Base-by-base conservation (phyloP, 345 rosid genomes). In the Acer negundo region DNA sequence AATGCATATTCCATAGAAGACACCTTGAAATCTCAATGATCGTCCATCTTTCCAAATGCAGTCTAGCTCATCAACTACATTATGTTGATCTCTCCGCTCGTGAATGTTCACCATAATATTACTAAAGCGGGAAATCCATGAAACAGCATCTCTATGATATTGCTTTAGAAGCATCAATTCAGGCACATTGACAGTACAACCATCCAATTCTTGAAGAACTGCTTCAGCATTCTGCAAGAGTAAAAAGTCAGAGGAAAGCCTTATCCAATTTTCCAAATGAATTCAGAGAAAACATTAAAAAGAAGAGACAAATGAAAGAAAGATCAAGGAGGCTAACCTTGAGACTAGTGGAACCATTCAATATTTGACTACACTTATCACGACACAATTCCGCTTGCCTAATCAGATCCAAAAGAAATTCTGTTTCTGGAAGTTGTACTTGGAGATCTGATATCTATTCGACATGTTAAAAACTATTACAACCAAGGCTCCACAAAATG, bases 1-100 rank as follows among this genome's bases (percentile, higher is more conserved):
- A 76, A 82, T 15, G 38, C 58, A 63, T 66, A 62, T 76, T 68
- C 28, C 64, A 67, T 62, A 38, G 6, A 64, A 53, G 73, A 84
- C 75, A 95, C 98, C 98, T 89, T 85, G 88, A 87, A 93, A 85
- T 84, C 85, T 86, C 86, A 93, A 80, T 78, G 92, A 89, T 69
- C 88, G 73, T 76, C 96, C 93, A 63, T 89, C 97, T 67, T 77
- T 85, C 76, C 89, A 62, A 80, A 93, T 85, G 80, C 81, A 75
- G 79, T 84, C 83, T 79, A 95, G 82, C 81, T 91, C 98, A 77
- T 82, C 79, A 70, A 93, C 82, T 47, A 93, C 85, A 80, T 69
- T 85, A 23, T 69, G 85, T 72, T 92, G 97, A 85, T 93, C 91
- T 70, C 77, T 84, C 77, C 92, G 81, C 72, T 84, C 85, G 72